Conservation (phyloP, 768 basidiomycete species). For the Terana coerulea region DNA sequence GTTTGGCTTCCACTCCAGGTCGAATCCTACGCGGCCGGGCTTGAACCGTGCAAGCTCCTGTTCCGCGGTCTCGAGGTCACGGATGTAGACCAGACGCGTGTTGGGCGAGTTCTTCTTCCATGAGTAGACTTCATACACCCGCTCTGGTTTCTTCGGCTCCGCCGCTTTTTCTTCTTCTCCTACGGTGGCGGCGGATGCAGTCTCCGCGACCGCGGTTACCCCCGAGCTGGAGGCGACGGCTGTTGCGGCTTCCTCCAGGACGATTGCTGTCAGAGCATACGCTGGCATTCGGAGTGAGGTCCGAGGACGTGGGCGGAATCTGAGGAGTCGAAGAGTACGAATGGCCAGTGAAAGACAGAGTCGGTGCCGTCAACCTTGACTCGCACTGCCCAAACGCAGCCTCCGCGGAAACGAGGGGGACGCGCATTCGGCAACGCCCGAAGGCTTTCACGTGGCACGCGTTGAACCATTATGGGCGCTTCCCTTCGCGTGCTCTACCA, state of each 20-base stretch:
- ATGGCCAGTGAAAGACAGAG: too few relatives aligned
- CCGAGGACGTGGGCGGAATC: background rate
- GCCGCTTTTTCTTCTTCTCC: background rate
- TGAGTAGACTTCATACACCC: constrained; percentile 17
- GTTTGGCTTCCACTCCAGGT: constrained; percentile 77
- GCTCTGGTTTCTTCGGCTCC: background rate
- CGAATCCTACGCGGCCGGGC: constrained; percentile 50
- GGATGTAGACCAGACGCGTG: constrained; percentile 21
- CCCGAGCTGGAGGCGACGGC: background rate
- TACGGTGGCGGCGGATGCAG: background rate
- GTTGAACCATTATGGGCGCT: constrained; percentile 2
- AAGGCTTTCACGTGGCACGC: background rate
- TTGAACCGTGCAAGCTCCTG: constrained; percentile 15
- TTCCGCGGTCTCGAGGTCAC: constrained; percentile 16
- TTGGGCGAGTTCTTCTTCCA: constrained; percentile 18
- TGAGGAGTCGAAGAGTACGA: background rate
- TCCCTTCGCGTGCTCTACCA: too few relatives aligned
- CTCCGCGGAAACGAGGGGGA: too few relatives aligned
- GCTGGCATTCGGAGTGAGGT: background rate
- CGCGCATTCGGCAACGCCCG: background rate
- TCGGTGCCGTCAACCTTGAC: too few relatives aligned
- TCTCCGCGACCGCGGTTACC: background rate
- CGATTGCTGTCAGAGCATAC: background rate
- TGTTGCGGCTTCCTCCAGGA: background rate
- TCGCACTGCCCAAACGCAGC: background rate